A percentile compares a stretch with the other conserved stretches of the same genome.
phyloP scores from a whole-genome alignment of 345 rosid species.

The Brassica incana region DNA sequence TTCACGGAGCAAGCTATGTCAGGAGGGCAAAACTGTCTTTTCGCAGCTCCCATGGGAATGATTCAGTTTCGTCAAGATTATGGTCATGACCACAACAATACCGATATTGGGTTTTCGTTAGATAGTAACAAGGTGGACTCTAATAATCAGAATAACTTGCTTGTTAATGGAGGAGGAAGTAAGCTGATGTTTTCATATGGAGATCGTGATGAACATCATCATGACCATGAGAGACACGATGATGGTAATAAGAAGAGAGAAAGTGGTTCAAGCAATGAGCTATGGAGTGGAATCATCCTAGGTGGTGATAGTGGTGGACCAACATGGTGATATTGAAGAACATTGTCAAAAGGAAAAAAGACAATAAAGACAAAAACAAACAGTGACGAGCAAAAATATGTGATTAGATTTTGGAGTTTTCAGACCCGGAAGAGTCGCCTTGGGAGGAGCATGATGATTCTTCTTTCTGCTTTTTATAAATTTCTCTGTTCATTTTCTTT shows the following conservation, averaged over 20 bases:
- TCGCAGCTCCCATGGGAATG: conserved; percentile 35
- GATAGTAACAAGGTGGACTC: conserved; percentile 17
- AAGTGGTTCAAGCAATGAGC: conserved; percentile 42
- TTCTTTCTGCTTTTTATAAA: conserved; percentile 29
- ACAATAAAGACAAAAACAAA: conserved; percentile 31
- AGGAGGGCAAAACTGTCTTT: conserved; percentile 32
- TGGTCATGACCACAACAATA: conserved; percentile 24
- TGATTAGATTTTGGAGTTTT: conserved; percentile 33
- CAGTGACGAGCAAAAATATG: conserved; percentile 18
- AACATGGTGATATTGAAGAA: conserved; percentile 33
- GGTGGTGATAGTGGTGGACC: conserved; percentile 47
- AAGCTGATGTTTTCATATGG: conserved; percentile 34
- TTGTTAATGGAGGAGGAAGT: conserved; percentile 27
- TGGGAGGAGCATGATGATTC: conserved; percentile 38
- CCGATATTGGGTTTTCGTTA: conserved; percentile 28
- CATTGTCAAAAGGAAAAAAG: conserved; percentile 19
- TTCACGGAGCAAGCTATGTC: background rate
- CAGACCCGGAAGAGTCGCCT: conserved; percentile 47
- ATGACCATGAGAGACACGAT: conserved; percentile 30
- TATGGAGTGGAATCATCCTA: conserved; percentile 42
- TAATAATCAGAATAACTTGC: too few relatives aligned
- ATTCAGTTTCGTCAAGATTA: conserved; percentile 37
- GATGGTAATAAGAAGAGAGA: conserved; percentile 40
- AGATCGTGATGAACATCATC: conserved; percentile 18
- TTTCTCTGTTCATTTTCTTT: conserved; percentile 27